Base-by-base conservation (phyloP, 345 rosid species). In the Diplotaxis tenuifolia region DNA sequence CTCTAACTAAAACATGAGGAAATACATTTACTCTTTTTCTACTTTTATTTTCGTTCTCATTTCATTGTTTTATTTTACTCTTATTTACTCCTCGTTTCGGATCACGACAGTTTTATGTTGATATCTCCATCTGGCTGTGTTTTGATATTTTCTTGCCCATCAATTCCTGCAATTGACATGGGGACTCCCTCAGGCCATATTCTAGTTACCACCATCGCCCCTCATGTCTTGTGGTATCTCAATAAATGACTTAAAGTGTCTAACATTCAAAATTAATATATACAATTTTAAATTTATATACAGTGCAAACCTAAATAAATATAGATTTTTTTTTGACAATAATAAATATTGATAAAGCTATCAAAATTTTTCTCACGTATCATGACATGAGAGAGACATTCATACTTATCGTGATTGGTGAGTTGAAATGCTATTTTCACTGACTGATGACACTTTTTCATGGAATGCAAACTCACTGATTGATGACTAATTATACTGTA, bases 351-450 rank as follows among this genome's bases (percentile, higher is more conserved):
- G 15, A 10, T 38, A 1, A 6, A 42, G 29, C 42, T 16, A 58
- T 70, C 21, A 15, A 16, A 40, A 38, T n/a, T 36, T n/a, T 36
- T 45, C 19, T n/a, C 23, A 9, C 2, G 29, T 5, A 54, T 22
- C 52, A 23, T 9, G 10, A 25, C 25, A 29, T 19, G 29, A 40
- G 38, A 70, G 45, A 16, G 31, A 23, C 27, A 21, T 22, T 32
- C 18, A 50, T 29, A 40, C 28, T 52, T 62, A 22, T 62, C 75
- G 38, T 47, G 25, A 23, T 71, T 6, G 7, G 31, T 6, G 31
- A 58, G 58, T 5, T 70, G 66, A 70, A 60, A 49, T 36, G 66
- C 60, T 60, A 21, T 61, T 60, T 63, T 63, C 50, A 31, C 8
- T 14, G 62, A 72, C 36, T 53, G 8, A 2, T 22, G 59, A 54